Base-by-base conservation (phyloP, 2,329 filamentous ascomycete genomes). In the Kalaharituber pfeilii region DNA sequence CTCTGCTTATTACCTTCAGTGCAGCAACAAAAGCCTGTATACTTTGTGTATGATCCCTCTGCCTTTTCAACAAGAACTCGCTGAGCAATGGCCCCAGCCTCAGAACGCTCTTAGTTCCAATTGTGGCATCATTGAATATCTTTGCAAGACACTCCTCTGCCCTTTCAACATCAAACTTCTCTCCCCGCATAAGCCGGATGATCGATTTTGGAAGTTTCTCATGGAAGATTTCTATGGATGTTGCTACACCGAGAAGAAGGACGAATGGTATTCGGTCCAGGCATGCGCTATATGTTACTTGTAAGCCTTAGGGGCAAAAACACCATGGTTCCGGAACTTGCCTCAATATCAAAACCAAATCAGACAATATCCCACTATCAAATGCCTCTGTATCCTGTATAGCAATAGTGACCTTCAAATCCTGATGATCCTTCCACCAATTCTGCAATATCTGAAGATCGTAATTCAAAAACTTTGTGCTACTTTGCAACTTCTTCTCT, bases 341-440 rank as follows among this genome's bases (percentile, higher is more conserved):
- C 81, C 77, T 76, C 56, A 89, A 74, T 4, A 88, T 72, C 33
- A 74, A 72, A 47, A 89, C 75, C 30, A 86, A 65, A 55, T 89
- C 84, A 1, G 79, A 80, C 11, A 93, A 69, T n/a, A 91, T 68
- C 27, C 71, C 70, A 49, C 78, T 78, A 62, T 88, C 84, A 64
- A 91, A 88, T 0, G 81, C 84, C 67, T 91, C 86, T 58, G 83
- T 86, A 64, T 91, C 85, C 65, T 87, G 81, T 56, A 91, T 79
- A 0, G 82, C 79, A 50, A 93, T 71, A 51, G 86, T 75, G 8
- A 89, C 75, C 60, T 79, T 78, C 39, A 75, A 68, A 27, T 74
- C 74, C 24, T 68, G 66, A 33, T 75, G 73, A 13, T 80, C 71
- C 66, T 76, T 44, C 39, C 59, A 63, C 62, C 62, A 80, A 25